A percentile compares a stretch with the other conserved stretches of the same genome.
Conservation (phyloP, 176 grass and related monocot genomes). For the Areca catechu region DNA sequence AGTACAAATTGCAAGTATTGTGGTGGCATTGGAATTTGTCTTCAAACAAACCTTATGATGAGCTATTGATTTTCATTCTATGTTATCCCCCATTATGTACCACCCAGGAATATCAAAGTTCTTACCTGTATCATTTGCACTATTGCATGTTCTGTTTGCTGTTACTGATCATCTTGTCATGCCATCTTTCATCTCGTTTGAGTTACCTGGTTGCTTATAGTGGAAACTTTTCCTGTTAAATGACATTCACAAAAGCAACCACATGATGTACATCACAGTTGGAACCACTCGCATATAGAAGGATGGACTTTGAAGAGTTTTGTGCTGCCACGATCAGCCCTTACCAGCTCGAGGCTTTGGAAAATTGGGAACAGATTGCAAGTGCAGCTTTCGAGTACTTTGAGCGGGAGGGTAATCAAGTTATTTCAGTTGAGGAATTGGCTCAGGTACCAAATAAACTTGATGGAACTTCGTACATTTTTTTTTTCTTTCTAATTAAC, state of each 20-base stretch:
- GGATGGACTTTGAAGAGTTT: constrained; percentile 95
- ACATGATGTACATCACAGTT: constrained; percentile 38
- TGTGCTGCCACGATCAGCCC: constrained; percentile 91
- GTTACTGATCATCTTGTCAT: too few species aligned
- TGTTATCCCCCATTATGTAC: too few species aligned
- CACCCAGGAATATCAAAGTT: too few species aligned
- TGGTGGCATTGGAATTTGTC: too few species aligned
- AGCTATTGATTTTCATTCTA: too few species aligned
- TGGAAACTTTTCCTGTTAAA: too few species aligned
- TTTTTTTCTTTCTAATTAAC: not conserved
- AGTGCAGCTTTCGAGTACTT: constrained; percentile 87
- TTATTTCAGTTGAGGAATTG: constrained; percentile 79
- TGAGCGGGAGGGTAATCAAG: constrained; percentile 75
- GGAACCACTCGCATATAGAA: constrained; percentile 81
- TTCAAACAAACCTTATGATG: too few species aligned
- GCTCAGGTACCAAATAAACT: constrained; percentile 45
- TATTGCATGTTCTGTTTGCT: too few species aligned
- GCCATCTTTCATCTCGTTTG: not conserved
- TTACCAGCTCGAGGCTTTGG: constrained; percentile 92
- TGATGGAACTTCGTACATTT: too few species aligned
- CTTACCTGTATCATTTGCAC: too few species aligned
- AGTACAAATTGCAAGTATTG: too few species aligned
- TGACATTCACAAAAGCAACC: not conserved
- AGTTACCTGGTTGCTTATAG: too few species aligned
- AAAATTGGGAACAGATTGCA: constrained; percentile 92